Conservation (phyloP, 129 eudicot genomes). For the Flaveria ramosissima region DNA sequence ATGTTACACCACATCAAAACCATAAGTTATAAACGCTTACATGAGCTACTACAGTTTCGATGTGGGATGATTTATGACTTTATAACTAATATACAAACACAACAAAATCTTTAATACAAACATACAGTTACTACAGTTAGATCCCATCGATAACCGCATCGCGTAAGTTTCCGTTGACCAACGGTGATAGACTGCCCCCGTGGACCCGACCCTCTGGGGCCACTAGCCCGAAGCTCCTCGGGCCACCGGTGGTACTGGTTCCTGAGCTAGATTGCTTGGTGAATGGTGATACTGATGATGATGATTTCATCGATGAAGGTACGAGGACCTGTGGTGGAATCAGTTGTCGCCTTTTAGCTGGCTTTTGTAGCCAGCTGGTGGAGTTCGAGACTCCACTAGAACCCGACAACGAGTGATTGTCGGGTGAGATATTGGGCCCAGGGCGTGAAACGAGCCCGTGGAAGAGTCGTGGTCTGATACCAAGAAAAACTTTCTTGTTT, state of each 20-base stretch:
- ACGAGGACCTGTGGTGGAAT: conserved; percentile 89
- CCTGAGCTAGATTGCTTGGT: conserved; percentile 29
- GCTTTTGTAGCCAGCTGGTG: conserved; percentile 35
- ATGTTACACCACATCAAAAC: rapidly evolving
- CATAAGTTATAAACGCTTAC: neutral
- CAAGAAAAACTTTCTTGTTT: conserved; percentile 35
- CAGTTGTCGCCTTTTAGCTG: conserved; percentile 50
- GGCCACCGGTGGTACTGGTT: conserved; percentile 12
- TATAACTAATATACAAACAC: neutral
- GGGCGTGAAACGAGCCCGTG: conserved; percentile 51
- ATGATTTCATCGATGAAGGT: conserved; percentile 81
- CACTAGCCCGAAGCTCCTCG: conserved; percentile 29
- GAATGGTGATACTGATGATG: conserved; percentile 39
- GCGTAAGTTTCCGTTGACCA: conserved; percentile 48
- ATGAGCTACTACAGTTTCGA: neutral
- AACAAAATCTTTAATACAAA: neutral
- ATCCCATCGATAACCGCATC: conserved; percentile 47
- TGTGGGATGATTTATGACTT: conserved; percentile 25
- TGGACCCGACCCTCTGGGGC: conserved; percentile 76
- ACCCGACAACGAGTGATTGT: conserved; percentile 52
- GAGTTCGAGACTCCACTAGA: conserved; percentile 52
- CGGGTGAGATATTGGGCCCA: conserved; percentile 31
- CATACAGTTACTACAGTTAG: conserved; percentile 10
- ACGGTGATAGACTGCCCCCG: conserved; percentile 64
- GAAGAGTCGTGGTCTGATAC: conserved; percentile 67